These are phyloP conservation scores for Xylaria nigripes DNA, from an alignment of 495 filamentous ascomycete species.

Conservation along the genomic window DNA sequence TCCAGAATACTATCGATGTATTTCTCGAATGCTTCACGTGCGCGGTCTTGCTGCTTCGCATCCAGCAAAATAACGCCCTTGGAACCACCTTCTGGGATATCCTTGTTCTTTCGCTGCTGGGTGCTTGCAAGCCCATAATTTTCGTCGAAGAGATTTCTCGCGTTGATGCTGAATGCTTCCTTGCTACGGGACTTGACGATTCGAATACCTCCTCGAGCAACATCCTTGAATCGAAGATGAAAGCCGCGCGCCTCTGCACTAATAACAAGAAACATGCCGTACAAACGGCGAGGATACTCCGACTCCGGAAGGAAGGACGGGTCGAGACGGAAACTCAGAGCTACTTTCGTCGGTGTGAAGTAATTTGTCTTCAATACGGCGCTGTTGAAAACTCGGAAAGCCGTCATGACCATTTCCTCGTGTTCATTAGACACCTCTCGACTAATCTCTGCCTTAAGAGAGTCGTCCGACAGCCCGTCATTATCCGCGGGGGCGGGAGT, in stretches of 20 bases:
- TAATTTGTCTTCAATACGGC: conserved; percentile 95
- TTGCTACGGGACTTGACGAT: conserved; percentile 96
- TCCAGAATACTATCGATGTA: conserved; percentile 98
- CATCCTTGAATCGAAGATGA: conserved; percentile 95
- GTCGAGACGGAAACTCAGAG: conserved; percentile 89
- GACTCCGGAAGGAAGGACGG: conserved; percentile 79
- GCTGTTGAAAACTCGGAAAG: conserved; percentile 92
- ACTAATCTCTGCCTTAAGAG: conserved; percentile 73
- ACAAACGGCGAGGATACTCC: conserved; percentile 90
- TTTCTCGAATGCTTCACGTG: conserved; percentile 89
- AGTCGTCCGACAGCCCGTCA: conserved; percentile 61
- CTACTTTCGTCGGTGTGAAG: conserved; percentile 98
- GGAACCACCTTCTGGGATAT: conserved; percentile 97
- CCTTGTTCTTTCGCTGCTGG: conserved; percentile 99
- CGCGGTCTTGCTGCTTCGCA: conserved; percentile 87
- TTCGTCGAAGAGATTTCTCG: conserved; percentile 91
- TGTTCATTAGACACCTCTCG: conserved; percentile 83
- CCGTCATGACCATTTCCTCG: conserved; percentile 94
- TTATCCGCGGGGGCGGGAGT: conserved; percentile 58
- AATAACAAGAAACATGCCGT: conserved; percentile 97
- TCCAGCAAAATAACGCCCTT: conserved; percentile 97
- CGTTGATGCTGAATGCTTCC: conserved; percentile 93
- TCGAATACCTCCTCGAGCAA: conserved; percentile 92
- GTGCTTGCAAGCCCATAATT: conserved; percentile 98
- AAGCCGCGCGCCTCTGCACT: conserved; percentile 95